Conservation (phyloP, 257 asterid genomes). For the Nicotiana otophora region DNA sequence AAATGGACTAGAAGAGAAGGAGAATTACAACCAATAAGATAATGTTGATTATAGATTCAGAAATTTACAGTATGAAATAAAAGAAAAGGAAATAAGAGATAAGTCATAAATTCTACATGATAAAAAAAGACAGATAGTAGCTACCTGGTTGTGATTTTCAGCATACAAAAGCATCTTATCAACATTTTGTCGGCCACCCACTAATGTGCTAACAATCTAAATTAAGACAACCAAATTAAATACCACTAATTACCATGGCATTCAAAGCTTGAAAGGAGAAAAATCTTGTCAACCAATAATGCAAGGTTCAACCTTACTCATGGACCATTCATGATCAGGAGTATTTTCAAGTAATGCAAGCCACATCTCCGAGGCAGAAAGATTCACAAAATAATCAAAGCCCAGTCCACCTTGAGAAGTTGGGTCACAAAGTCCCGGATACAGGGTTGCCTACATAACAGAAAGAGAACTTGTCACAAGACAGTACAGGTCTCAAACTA, state of each 20-base stretch:
- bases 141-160: constrained; percentile 96
- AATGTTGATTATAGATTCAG: background rate
- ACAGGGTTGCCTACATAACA: constrained; percentile 64
- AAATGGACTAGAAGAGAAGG: constrained; percentile 67
- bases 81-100: background rate
- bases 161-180: constrained; percentile 85
- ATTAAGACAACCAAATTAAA: constrained; percentile 20
- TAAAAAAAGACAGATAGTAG: constrained; percentile 3
- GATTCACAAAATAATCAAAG: constrained; percentile 83
- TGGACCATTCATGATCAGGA: constrained; percentile 90
- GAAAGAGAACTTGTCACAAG: constrained; percentile 15
- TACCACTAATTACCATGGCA: background rate
- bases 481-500: background rate
- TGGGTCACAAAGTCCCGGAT: constrained; percentile 93
- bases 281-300: background rate
- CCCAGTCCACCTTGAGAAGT: constrained; percentile 95
- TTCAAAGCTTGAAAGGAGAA: constrained; percentile 5
- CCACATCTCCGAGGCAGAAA: constrained; percentile 92
- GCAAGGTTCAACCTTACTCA: constrained; percentile 69
- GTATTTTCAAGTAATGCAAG: constrained; percentile 57
- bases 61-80: background rate
- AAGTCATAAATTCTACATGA: background rate
- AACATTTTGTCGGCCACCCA: constrained; percentile 45
- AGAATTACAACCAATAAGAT: background rate
- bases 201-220: constrained; percentile 69